Percentiles rank a stretch among this genome's conserved stretches.
Evolutionary conservation across 192 early-diverging fungal species (phyloP).

Genomic region (Podila epigama): DNA sequence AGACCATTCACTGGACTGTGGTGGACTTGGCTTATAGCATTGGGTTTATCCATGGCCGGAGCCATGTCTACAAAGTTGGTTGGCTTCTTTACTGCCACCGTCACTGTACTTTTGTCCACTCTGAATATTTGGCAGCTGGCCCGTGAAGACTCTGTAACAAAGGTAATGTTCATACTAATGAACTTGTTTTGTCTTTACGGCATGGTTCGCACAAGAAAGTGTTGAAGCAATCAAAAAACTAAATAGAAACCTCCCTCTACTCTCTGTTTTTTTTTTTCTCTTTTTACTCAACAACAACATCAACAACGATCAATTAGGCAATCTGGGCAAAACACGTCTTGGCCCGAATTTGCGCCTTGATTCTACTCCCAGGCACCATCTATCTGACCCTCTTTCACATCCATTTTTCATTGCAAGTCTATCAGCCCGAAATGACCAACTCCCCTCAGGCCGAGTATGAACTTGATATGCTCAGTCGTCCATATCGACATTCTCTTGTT

Average conservation of each 20-base stretch:
- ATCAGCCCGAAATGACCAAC: constrained; percentile 52
- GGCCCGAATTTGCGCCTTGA: constrained; percentile 75
- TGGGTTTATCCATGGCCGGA: constrained; percentile 74
- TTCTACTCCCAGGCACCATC: constrained; percentile 73
- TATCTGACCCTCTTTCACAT: constrained; percentile 84
- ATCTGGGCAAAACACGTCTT: constrained; percentile 73
- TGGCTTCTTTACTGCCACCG: constrained; percentile 78
- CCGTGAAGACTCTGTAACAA: constrained; percentile 50
- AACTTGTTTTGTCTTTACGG: background rate
- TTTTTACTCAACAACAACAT: no score
- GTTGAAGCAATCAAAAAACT: no score
- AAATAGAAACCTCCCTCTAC: no score
- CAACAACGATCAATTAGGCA: background rate
- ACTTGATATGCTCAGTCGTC: constrained; percentile 11
- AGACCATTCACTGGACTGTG: constrained; percentile 77
- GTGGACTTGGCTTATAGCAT: constrained; percentile 84
- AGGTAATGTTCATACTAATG: constrained; percentile 3
- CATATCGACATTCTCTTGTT: constrained; percentile 2
- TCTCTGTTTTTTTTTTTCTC: no score
- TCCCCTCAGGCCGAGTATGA: constrained; percentile 52
- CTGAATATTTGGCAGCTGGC: constrained; percentile 80
- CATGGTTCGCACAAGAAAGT: no score
- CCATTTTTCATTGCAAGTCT: constrained; percentile 78
- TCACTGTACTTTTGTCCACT: constrained; percentile 75
- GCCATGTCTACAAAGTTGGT: constrained; percentile 84